These are phyloP conservation scores for Trametes villosa DNA, from an alignment of 768 basidiomycete genomes.

Conservation along the genomic window DNA sequence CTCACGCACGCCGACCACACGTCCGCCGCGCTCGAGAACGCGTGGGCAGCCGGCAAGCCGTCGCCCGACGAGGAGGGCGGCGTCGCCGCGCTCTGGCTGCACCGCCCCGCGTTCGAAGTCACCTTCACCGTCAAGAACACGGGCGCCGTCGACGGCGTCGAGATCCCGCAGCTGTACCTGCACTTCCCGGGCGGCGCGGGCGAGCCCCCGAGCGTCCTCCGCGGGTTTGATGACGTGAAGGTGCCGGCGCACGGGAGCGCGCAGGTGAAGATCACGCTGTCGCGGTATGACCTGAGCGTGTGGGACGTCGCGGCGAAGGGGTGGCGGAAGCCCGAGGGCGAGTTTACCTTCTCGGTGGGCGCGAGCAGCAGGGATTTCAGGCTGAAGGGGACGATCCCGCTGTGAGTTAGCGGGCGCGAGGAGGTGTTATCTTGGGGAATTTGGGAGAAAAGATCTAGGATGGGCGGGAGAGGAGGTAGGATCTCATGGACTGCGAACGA, in stretches of 20 bases:
- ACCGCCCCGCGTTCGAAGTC: conserved; percentile 64
- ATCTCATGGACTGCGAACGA: too few relatives aligned
- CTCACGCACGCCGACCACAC: conserved; percentile 42
- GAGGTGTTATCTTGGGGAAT: too few relatives aligned
- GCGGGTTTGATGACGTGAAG: conserved; percentile 68
- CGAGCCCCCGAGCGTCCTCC: conserved; percentile 71
- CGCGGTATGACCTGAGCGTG: conserved; percentile 71
- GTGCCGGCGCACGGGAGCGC: conserved; percentile 51
- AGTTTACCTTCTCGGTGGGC: conserved; percentile 65
- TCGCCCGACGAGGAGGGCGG: conserved; percentile 60
- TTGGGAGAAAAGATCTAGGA: too few relatives aligned
- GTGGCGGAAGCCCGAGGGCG: conserved; percentile 72
- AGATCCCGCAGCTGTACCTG: conserved; percentile 80
- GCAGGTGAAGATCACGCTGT: conserved; percentile 58
- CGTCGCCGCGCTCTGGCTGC: conserved; percentile 69
- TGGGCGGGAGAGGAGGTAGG: too few relatives aligned
- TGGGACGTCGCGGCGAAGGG: conserved; percentile 79
- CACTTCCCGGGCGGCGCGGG: conserved; percentile 59
- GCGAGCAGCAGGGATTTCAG: conserved; percentile 68
- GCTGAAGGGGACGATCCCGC: conserved; percentile 48
- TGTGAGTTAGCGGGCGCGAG: too few relatives aligned
- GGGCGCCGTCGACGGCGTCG: conserved; percentile 55
- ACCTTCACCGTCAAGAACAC: conserved; percentile 70
- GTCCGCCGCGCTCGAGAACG: conserved; percentile 44
- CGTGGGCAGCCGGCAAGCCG: conserved; percentile 65